These are phyloP conservation scores for Metarhizium rileyi DNA, from an alignment of 2,329 filamentous ascomycete genomes.

Conservation along the genomic window DNA sequence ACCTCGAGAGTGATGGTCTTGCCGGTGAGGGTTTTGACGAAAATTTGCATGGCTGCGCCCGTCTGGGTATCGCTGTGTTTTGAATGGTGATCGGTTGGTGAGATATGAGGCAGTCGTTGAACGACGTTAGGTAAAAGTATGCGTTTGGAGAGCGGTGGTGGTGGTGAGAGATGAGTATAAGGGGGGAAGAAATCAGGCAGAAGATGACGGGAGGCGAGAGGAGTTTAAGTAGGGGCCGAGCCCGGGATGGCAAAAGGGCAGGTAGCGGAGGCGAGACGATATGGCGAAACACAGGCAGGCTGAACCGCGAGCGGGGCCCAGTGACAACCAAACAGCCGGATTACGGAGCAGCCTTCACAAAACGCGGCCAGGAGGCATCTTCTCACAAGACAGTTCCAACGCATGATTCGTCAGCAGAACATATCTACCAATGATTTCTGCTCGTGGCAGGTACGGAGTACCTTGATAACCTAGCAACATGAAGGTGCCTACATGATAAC, in stretches of 20 bases:
- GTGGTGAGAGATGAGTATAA: slow-evolving; percentile 10
- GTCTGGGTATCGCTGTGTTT: slow-evolving; percentile 6
- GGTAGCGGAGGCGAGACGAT: slow-evolving; percentile 12
- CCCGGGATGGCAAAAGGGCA: slow-evolving; percentile 10
- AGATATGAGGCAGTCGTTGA: slow-evolving; percentile 11
- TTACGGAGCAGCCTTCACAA: slow-evolving; percentile 13
- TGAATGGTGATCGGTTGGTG: slow-evolving; percentile 10
- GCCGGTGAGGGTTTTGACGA: slow-evolving; percentile 54
- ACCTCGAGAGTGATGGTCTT: slow-evolving; percentile 51
- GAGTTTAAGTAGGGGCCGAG: slow-evolving; percentile 21
- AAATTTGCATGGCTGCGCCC: slow-evolving; percentile 15
- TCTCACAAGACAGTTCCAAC: too few species aligned
- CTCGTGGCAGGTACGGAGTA: background rate
- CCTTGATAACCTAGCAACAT: too few species aligned
- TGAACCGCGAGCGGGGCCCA: slow-evolving; percentile 16
- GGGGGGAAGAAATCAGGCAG: slow-evolving; percentile 7
- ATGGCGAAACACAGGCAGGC: slow-evolving; percentile 2
- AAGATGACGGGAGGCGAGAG: slow-evolving; percentile 13
- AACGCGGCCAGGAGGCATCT: too few species aligned
- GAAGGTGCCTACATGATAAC: too few species aligned
- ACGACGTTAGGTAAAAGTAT: slow-evolving; percentile 1
- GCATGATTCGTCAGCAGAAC: slow-evolving; percentile 29
- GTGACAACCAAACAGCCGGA: slow-evolving; percentile 15
- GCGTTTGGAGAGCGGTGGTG: slow-evolving; percentile 7
- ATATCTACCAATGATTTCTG: slow-evolving; percentile 10